Evolutionary conservation across 2,329 filamentous ascomycete species (phyloP).

Genomic region (Dothideomycetes sp.): DNA sequence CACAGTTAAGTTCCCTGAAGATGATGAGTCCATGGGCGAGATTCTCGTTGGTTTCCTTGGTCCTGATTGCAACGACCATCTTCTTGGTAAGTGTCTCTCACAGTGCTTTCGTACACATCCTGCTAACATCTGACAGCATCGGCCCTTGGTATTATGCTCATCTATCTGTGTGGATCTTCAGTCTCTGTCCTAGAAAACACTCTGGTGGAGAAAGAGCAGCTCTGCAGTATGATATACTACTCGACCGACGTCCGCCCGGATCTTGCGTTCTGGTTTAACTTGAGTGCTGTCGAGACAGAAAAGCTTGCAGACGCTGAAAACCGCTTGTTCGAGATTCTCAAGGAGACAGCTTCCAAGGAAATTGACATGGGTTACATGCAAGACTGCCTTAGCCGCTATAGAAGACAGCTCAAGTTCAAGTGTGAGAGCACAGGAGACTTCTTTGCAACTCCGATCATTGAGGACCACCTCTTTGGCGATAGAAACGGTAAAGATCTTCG

Average conservation of each 20-base stretch:
- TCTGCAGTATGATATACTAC: slow-evolving; percentile 77
- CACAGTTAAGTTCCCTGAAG: slow-evolving; percentile 85
- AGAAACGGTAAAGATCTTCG: slow-evolving; percentile 58
- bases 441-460: slow-evolving; percentile 78
- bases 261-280: slow-evolving; percentile 73
- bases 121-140: slow-evolving; percentile 45
- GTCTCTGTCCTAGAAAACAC: slow-evolving; percentile 86
- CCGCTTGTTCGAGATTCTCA: slow-evolving; percentile 73
- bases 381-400: slow-evolving; percentile 76
- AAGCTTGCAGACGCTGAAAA: slow-evolving; percentile 78
- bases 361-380: slow-evolving; percentile 84
- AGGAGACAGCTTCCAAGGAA: slow-evolving; percentile 68
- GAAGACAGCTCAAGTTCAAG: slow-evolving; percentile 70
- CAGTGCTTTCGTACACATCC: too few relatives aligned
- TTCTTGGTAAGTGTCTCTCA: slow-evolving; percentile 14
- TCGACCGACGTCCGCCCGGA: slow-evolving; percentile 72
- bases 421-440: slow-evolving; percentile 74
- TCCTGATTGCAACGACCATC: slow-evolving; percentile 62
- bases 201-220: slow-evolving; percentile 84
- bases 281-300: slow-evolving; percentile 78
- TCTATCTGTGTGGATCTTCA: slow-evolving; percentile 87
- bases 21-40: slow-evolving; percentile 89
- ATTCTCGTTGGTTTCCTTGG: slow-evolving; percentile 80
- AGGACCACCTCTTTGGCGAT: slow-evolving; percentile 82
- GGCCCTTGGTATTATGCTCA: slow-evolving; percentile 69